These are phyloP conservation scores for Juglanconis juglandina DNA, from an alignment of 2,329 filamentous ascomycete species.

Conservation along the genomic window DNA sequence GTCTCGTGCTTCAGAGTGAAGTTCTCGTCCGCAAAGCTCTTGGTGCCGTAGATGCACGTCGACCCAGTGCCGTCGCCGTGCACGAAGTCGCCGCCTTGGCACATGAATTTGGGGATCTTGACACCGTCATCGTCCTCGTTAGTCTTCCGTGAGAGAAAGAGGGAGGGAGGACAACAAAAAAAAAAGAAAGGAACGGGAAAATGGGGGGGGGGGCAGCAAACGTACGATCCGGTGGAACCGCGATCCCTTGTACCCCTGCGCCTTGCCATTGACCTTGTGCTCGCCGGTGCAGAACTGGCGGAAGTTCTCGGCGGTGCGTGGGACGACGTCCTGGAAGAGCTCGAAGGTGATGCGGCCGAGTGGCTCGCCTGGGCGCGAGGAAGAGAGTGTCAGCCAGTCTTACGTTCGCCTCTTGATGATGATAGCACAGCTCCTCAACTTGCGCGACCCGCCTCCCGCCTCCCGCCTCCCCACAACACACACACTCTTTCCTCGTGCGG, in stretches of 20 bases:
- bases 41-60: slow-evolving; percentile 80
- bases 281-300: slow-evolving; percentile 96
- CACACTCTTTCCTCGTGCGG: too few relatives aligned
- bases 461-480: neutral
- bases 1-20: slow-evolving; percentile 75
- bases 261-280: slow-evolving; percentile 72
- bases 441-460: neutral
- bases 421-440: neutral
- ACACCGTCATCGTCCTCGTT: neutral
- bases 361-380: slow-evolving; percentile 62
- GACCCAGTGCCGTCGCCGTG: slow-evolving; percentile 90
- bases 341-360: slow-evolving; percentile 87
- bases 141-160: neutral
- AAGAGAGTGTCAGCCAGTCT: neutral
- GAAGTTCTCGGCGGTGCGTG: slow-evolving; percentile 93
- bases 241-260: slow-evolving; percentile 90
- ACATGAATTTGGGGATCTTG: slow-evolving; percentile 94
- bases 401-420: too few relatives aligned
- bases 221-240: slow-evolving; percentile 91
- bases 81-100: slow-evolving; percentile 93
- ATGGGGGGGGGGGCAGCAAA: slow-evolving; percentile 17
- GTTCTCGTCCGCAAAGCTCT: slow-evolving; percentile 86
- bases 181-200: slow-evolving; percentile 7
- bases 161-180: too few relatives aligned
- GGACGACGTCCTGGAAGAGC: slow-evolving; percentile 79